These are phyloP conservation scores for Podochytrium sp. DNA, from an alignment of 192 early-diverging fungal genomes.

Conservation along the genomic window DNA sequence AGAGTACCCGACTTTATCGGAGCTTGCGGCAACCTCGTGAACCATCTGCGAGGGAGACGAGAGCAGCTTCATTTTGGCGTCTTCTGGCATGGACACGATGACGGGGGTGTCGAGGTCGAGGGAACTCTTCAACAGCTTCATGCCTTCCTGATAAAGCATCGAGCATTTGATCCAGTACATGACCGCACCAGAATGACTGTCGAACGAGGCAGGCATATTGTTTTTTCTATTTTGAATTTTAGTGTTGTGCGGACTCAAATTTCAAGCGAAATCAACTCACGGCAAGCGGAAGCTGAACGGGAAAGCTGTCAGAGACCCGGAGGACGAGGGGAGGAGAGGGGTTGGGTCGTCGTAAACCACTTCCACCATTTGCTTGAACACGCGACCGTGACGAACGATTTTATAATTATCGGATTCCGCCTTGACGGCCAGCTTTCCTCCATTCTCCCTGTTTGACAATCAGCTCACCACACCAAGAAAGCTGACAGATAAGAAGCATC, in stretches of 20 bases:
- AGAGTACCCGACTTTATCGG: constrained; percentile 10
- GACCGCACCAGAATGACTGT: constrained; percentile 1
- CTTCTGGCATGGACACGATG: constrained; percentile 22
- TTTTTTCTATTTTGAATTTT: too few relatives aligned
- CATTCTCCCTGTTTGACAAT: too few relatives aligned
- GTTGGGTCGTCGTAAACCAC: constrained; percentile 21
- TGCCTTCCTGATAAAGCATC: constrained; percentile 30
- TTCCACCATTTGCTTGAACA: constrained; percentile 26
- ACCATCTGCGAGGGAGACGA: constrained; percentile 1
- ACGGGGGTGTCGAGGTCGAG: constrained; percentile 29
- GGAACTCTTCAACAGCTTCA: constrained; percentile 31
- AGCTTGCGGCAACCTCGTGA: neutral
- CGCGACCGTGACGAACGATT: neutral
- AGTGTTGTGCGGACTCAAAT: too few relatives aligned
- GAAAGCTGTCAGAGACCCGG: too few relatives aligned
- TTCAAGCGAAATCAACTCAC: too few relatives aligned
- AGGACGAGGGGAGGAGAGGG: constrained; percentile 8
- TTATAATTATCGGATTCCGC: constrained; percentile 1
- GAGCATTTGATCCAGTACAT: constrained; percentile 28
- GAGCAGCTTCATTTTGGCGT: constrained; percentile 7
- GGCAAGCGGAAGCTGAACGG: too few relatives aligned
- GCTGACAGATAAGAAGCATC: neutral
- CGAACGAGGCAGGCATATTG: constrained; percentile 26
- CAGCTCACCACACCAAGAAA: neutral
- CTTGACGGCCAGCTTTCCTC: neutral